Conservation (phyloP, 1,284 basidiomycete species). For the Sporisorium iseilematis-ciliati region DNA sequence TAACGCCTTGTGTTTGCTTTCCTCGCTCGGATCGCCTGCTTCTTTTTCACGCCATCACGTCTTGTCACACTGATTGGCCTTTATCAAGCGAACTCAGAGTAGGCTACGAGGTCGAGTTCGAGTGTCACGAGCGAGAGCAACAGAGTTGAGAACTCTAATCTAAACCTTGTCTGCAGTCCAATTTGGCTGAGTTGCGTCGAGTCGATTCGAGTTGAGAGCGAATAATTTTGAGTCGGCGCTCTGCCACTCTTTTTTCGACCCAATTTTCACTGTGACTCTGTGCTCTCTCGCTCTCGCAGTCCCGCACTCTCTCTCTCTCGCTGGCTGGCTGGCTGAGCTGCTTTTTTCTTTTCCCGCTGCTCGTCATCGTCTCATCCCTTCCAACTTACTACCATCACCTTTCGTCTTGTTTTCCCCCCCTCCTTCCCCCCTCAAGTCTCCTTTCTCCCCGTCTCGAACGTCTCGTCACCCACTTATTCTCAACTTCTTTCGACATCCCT, state of each 20-base stretch:
- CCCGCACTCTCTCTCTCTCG: too few relatives aligned
- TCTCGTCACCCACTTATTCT: constrained; percentile 11
- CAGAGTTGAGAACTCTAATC: too few relatives aligned
- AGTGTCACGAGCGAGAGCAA: too few relatives aligned
- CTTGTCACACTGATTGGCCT: too few relatives aligned
- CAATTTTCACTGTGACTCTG: background rate
- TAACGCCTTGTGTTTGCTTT: too few relatives aligned
- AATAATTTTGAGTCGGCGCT: background rate
- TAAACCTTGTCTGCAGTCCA: background rate
- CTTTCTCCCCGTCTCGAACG: background rate
- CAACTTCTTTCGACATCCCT: background rate
- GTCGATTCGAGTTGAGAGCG: background rate
- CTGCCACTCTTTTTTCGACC: background rate
- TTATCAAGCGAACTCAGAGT: too few relatives aligned
- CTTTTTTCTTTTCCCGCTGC: background rate
- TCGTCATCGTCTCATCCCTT: constrained; percentile 15
- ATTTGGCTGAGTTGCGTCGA: background rate
- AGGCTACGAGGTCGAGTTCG: too few relatives aligned
- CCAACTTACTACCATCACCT: constrained; percentile 31
- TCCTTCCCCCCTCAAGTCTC: constrained; percentile 10
- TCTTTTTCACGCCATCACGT: too few relatives aligned
- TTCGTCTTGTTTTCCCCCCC: constrained; percentile 8
- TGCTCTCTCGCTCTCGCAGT: background rate
- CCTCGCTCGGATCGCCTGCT: too few relatives aligned
- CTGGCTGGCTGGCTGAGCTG: constrained; percentile 1